These are phyloP conservation scores for Celoporthe dispersa DNA, from an alignment of 2,329 filamentous ascomycete genomes.

Conservation along the genomic window DNA sequence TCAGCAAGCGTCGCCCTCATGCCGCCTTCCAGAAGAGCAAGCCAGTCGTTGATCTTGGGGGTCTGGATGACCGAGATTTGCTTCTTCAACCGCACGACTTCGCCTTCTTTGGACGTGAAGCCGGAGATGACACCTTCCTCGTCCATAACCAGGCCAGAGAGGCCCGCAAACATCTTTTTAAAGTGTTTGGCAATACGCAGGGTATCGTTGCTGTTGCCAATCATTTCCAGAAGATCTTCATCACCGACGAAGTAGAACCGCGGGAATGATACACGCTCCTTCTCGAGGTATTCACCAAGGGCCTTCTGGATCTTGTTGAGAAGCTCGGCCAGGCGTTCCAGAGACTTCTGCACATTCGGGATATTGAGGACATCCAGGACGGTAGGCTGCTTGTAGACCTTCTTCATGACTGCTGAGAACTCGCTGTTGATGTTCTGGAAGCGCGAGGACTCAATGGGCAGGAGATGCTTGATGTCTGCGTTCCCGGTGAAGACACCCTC, in stretches of 20 bases:
- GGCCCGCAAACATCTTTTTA: slow-evolving; percentile 99
- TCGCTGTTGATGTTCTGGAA: slow-evolving; percentile 99
- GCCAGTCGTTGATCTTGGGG: slow-evolving; percentile 97
- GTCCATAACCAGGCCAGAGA: slow-evolving; percentile 88
- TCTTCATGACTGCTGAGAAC: slow-evolving; percentile 99
- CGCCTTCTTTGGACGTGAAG: slow-evolving; percentile 94
- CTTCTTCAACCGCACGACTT: slow-evolving; percentile 84
- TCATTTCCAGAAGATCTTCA: slow-evolving; percentile 97
- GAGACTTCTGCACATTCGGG: slow-evolving; percentile 90
- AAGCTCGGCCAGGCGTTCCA: slow-evolving; percentile 94
- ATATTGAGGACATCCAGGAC: slow-evolving; percentile 97
- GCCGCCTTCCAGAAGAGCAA: slow-evolving; percentile 86
- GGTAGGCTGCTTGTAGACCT: slow-evolving; percentile 94
- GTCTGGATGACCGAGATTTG: slow-evolving; percentile 92
- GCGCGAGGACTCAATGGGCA: slow-evolving; percentile 93
- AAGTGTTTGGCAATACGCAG: slow-evolving; percentile 97
- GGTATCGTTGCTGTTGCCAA: slow-evolving; percentile 98
- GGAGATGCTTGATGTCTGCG: slow-evolving; percentile 95
- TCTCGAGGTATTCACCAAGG: slow-evolving; percentile 96
- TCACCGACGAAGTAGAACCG: slow-evolving; percentile 99
- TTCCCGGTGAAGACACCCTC: slow-evolving; percentile 99
- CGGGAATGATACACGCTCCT: slow-evolving; percentile 95
- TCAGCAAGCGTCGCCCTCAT: slow-evolving; percentile 97
- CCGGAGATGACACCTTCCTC: slow-evolving; percentile 88
- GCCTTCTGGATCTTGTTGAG: slow-evolving; percentile 99